These are phyloP conservation scores for Aspergillus nidulans DNA, from an alignment of 495 filamentous ascomycete genomes.

Conservation along the genomic window DNA sequence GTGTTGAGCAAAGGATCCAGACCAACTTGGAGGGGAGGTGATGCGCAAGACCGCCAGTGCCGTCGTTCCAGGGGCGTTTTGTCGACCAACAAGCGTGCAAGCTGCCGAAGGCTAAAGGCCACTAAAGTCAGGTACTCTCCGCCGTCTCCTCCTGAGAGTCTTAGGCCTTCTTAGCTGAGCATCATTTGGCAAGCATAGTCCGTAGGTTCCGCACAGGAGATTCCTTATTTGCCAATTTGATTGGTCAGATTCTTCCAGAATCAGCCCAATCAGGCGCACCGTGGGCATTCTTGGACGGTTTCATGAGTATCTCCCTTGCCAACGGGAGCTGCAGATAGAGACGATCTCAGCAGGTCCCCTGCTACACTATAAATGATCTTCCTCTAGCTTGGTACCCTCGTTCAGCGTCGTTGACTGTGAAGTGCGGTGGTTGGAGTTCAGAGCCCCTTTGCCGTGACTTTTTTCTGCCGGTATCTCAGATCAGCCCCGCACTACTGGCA, in stretches of 20 bases:
- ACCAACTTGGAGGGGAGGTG: not conserved
- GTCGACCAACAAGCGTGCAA: slow-evolving; percentile 8
- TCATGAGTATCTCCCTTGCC: slow-evolving; percentile 4
- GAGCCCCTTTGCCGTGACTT: too few species aligned
- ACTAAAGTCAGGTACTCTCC: slow-evolving; percentile 14
- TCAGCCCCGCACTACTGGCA: slow-evolving; percentile 5
- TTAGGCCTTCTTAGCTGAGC: not conserved
- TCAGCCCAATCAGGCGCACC: slow-evolving; percentile 1
- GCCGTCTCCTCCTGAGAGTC: slow-evolving; percentile 5
- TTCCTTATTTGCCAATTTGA: too few species aligned
- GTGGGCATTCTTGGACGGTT: not conserved
- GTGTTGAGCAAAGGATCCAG: slow-evolving; percentile 4
- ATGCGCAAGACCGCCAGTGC: not conserved
- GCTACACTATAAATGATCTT: not conserved
- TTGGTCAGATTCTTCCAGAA: not conserved
- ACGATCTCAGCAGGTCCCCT: not conserved
- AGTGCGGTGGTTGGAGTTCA: too few species aligned
- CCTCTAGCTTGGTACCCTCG: not conserved
- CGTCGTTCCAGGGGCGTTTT: slow-evolving; percentile 4
- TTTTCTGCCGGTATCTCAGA: too few species aligned
- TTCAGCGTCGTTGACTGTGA: too few species aligned
- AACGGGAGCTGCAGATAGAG: slow-evolving; percentile 2
- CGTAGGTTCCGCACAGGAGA: too few species aligned
- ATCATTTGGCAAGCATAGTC: not conserved
- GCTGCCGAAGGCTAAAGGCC: not conserved